phyloP scores from a whole-genome alignment of 2,329 filamentous ascomycete species.

The Epicoccum nigrum region DNA sequence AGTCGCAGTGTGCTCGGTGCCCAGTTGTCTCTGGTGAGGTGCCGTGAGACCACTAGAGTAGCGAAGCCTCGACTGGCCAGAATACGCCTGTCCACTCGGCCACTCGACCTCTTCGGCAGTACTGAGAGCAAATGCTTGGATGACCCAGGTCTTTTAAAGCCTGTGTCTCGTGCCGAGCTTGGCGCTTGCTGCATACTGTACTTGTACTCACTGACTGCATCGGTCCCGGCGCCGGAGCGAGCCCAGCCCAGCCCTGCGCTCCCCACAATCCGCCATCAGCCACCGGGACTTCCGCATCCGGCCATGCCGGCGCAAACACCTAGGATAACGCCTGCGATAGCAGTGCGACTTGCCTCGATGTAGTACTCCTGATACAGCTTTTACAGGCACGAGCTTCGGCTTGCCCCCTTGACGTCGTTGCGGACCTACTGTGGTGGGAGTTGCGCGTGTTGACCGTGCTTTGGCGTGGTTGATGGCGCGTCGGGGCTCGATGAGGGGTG shows the following conservation, averaged over 20 bases:
- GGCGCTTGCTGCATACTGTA: no score
- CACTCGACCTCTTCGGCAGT: not conserved
- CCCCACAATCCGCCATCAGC: constrained; percentile 3
- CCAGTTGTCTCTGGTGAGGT: no score
- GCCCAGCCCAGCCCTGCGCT: not conserved
- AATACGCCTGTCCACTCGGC: not conserved
- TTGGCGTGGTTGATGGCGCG: constrained; percentile 11
- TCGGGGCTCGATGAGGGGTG: constrained; percentile 16
- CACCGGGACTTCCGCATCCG: constrained; percentile 13
- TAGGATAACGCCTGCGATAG: not conserved
- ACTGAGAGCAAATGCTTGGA: not conserved
- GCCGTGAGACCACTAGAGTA: no score
- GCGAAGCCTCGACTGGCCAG: not conserved
- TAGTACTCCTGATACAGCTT: not conserved
- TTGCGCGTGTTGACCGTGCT: not conserved
- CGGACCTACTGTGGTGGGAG: not conserved
- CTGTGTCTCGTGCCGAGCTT: constrained; percentile 8
- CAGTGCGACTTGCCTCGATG: not conserved
- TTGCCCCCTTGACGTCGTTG: not conserved
- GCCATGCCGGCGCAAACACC: constrained; percentile 16
- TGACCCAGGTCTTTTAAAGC: not conserved
- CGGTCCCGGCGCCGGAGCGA: constrained; percentile 20
- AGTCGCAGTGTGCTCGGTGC: no score
- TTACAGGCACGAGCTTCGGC: not conserved
- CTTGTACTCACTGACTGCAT: not conserved